Evolutionary conservation across 108 stramenopile genomes (phyloP).

Genomic region (Skeletonema costatum): DNA sequence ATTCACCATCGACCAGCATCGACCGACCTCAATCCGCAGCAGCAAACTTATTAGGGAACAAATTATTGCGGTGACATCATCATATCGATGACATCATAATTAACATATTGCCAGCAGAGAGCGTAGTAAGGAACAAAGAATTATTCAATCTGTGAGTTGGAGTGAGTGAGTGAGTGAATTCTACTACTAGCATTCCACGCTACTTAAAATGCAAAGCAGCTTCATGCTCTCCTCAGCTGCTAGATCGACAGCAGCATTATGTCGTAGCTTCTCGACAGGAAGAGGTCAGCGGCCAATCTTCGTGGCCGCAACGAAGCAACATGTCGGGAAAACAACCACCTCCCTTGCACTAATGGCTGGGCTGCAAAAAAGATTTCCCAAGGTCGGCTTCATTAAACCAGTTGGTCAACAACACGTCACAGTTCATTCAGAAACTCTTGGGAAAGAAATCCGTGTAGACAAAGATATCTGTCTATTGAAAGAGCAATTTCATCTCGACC

Average conservation of each 20-base stretch:
- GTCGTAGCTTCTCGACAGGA: neutral
- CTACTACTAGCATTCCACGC: too few species aligned
- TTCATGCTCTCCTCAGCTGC: neutral
- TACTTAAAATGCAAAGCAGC: neutral
- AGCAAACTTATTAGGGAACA: too few species aligned
- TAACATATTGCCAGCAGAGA: too few species aligned
- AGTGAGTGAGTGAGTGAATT: too few species aligned
- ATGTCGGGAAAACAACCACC: slow-evolving; percentile 95
- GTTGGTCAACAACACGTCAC: slow-evolving; percentile 92
- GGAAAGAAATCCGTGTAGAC: slow-evolving; percentile 84
- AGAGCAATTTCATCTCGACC: slow-evolving; percentile 88
- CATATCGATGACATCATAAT: too few species aligned
- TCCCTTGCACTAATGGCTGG: slow-evolving; percentile 90
- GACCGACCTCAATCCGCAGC: too few species aligned
- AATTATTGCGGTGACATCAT: too few species aligned
- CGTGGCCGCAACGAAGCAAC: slow-evolving; percentile 94
- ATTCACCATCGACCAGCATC: too few species aligned
- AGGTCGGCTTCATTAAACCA: slow-evolving; percentile 95
- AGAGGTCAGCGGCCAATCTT: slow-evolving; percentile 70
- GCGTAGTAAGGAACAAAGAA: too few species aligned
- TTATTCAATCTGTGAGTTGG: too few species aligned
- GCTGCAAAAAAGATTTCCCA: slow-evolving; percentile 85
- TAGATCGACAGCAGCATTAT: neutral
- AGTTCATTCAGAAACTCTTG: slow-evolving; percentile 46
- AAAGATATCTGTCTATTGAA: slow-evolving; percentile 91